Percentiles rank a stretch among this genome's conserved stretches.
These are phyloP conservation scores for Anisogramma anomala DNA, from an alignment of 2,329 filamentous ascomycete species.

Conservation along the genomic window DNA sequence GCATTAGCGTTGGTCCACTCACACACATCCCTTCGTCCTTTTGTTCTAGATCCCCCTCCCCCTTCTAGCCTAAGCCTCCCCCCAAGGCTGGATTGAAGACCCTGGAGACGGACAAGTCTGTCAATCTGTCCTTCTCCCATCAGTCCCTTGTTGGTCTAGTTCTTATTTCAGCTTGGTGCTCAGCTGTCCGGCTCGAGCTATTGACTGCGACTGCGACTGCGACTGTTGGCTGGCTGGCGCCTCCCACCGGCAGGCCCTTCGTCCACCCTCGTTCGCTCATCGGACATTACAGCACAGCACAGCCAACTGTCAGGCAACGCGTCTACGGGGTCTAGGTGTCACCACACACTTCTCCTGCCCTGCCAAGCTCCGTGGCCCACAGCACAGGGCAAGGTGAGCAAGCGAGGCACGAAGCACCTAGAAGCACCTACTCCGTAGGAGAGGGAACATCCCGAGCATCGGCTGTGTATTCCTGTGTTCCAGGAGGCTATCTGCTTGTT, in stretches of 20 bases:
- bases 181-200: background rate
- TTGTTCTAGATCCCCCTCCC: background rate
- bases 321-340: slow-evolving; percentile 6
- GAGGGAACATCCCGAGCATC: slow-evolving; percentile 11
- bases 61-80: no score
- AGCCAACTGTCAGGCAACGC: slow-evolving; percentile 1
- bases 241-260: background rate
- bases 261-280: background rate
- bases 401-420: slow-evolving; percentile 1
- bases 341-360: slow-evolving; percentile 2
- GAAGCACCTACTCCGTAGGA: no score
- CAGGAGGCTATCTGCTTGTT: slow-evolving; percentile 14
- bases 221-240: slow-evolving; percentile 7
- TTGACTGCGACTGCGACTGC: slow-evolving; percentile 2
- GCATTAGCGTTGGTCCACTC: slow-evolving; percentile 13
- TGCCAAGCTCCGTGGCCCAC: slow-evolving; percentile 6
- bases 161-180: slow-evolving; percentile 1
- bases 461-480: slow-evolving; percentile 8
- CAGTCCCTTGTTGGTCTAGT: slow-evolving; percentile 2
- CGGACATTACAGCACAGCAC: background rate
- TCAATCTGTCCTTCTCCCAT: background rate
- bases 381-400: slow-evolving; percentile 6
- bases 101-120: no score
- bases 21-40: background rate
- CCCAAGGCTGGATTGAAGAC: no score